Base-by-base conservation (phyloP, 2,329 filamentous ascomycete species). In the Erysiphe pulchra region DNA sequence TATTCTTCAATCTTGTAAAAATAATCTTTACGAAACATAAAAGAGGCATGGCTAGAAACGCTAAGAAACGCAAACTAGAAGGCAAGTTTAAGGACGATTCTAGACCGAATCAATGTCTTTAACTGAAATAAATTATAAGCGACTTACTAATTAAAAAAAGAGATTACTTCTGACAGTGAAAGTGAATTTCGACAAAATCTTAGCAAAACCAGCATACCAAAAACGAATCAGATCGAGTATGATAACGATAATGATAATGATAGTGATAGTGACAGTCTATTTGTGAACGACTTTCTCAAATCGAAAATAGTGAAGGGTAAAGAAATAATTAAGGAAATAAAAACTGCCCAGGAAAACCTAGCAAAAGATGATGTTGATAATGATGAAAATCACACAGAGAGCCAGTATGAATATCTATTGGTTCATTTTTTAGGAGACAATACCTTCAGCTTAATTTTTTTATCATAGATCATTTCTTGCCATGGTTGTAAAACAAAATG, bases 341-440 rank as follows among this genome's bases (percentile, higher is more conserved):
- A 54, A 55, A 42, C 51, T 51, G 10, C 30, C 41, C 30, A 34
- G n/a, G 8, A 48, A 42, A 9, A n/a, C 13, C 16, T 7, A 32
- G 46, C 34, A 1, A 51, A 55, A 47, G 55, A 55, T 45, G 52
- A 54, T 32, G 50, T 53, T 9, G 51, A 54, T 28, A 54, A 57
- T 49, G 48, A 50, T 12, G 55, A 52, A 24, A 47, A 53, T 17
- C 10, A 30, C 3, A 47, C 47, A 44, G 52, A 54, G 43, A 53
- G 51, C 48, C 52, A 55, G 56, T 58, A 50, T 40, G 54, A 47
- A 13, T 17, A 28, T 9, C n/a, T n/a, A 32, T 12, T 14, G n/a
- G 5, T 17, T 8, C n/a, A 5, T 34, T 2, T 34, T 34, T 34
- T 34, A 8, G 7, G n/a, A 34, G 12, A 14, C n/a, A 34, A 2